Conservation (phyloP, 106 monocot genomes). For the Dactylorhiza incarnata region DNA sequence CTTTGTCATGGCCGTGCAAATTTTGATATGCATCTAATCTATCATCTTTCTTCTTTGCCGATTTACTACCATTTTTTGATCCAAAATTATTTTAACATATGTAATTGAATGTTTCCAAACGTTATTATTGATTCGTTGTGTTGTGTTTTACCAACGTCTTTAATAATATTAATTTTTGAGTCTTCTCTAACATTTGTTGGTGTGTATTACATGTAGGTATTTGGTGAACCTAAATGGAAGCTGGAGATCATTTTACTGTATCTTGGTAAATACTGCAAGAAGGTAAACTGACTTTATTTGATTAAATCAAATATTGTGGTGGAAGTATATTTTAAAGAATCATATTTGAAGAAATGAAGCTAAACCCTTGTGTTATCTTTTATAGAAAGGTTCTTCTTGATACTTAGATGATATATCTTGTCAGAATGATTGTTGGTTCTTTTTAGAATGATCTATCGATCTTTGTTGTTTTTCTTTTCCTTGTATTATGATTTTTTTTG, state of each 20-base stretch:
- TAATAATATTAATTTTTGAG: neutral
- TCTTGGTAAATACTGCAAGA: constrained; percentile 6
- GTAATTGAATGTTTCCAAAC: neutral
- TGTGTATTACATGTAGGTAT: neutral
- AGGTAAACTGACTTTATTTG: neutral
- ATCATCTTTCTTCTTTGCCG: neutral
- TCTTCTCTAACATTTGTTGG: neutral
- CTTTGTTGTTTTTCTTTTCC: neutral
- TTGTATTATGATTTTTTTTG: neutral
- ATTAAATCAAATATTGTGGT: neutral
- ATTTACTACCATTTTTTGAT: no score
- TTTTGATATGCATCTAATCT: no score
- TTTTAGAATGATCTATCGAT: neutral
- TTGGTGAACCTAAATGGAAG: constrained; percentile 8
- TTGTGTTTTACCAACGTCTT: neutral
- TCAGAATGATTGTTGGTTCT: neutral
- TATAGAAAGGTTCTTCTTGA: neutral
- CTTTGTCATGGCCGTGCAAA: no score
- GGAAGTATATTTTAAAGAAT: neutral
- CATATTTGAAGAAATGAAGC: neutral
- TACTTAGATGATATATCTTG: neutral
- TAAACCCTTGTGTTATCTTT: neutral
- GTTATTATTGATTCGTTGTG: neutral
- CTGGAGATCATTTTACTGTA: constrained; percentile 4
- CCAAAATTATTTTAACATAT: neutral